These are phyloP conservation scores for Lindgomyces ingoldianus DNA, from an alignment of 495 filamentous ascomycete species.

Conservation along the genomic window DNA sequence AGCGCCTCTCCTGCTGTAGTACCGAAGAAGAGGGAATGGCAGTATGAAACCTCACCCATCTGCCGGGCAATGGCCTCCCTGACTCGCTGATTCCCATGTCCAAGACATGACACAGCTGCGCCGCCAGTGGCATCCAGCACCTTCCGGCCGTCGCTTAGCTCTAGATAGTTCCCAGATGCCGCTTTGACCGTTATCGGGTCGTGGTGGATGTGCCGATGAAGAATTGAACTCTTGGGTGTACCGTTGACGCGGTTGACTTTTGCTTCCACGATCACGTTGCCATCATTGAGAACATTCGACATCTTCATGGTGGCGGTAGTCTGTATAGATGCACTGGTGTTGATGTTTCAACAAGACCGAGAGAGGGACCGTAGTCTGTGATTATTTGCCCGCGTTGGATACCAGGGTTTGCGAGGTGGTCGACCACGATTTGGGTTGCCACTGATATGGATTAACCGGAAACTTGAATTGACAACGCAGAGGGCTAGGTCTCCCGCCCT, in stretches of 20 bases:
- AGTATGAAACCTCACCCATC: constrained; percentile 27
- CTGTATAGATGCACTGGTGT: not conserved
- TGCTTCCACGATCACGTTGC: not conserved
- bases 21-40: constrained; percentile 23
- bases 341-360: not conserved
- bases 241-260: not conserved
- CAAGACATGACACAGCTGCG: constrained; percentile 46
- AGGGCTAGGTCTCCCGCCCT: too few species aligned
- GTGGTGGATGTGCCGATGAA: constrained; percentile 1
- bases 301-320: not conserved
- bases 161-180: constrained; percentile 5
- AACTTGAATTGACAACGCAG: too few species aligned
- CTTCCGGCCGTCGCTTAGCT: constrained; percentile 35
- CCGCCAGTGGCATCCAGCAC: constrained; percentile 47
- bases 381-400: too few species aligned
- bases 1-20: constrained; percentile 47
- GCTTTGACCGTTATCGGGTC: not conserved
- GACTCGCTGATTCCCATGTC: constrained; percentile 43
- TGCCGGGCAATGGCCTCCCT: constrained; percentile 19
- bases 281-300: not conserved
- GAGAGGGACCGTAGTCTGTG: too few species aligned
- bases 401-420: too few species aligned
- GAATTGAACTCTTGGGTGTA: not conserved
- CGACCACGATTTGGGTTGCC: too few species aligned
- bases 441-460: too few species aligned